Base-by-base conservation (phyloP, 106 monocot genomes). In the Xerophyta viscosa region DNA sequence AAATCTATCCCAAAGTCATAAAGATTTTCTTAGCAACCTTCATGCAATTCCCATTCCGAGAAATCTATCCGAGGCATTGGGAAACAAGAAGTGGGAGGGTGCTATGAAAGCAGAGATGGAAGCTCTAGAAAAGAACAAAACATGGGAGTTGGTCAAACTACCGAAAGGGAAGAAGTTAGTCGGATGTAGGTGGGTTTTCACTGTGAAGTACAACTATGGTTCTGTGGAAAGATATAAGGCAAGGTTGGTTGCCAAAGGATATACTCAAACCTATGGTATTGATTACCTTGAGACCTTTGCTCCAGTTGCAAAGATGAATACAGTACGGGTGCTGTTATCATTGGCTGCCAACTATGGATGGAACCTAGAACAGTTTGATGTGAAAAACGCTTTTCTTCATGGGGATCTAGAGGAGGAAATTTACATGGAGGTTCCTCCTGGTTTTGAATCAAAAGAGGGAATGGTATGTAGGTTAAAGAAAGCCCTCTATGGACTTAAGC, bases 401-500 rank as follows among this genome's bases (percentile, higher is more conserved):
- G 57, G 57, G 3, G 20, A 41, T 37, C 22, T 49, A 2, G 4
- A 67, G 29, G 66, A 67, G 26, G 49, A 57, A 26, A 37, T 71
- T 0, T 64, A 57, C 41, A 63, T 71, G 63, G 48, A 47, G 0
- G 10, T 71, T 7, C 37, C 62, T 18, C 48, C 27, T n/a, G 24
- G 0, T 43, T 5, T 7, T 14, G 6, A 17, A 2, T 5, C 9
- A 1, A 22, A 50, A 2, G 20, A 9, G 2, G 15, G 42, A 15
- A 44, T 73, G 6, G n/a, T n/a, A n/a, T 60, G 44, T 45, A 59
- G 29, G 27, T 27, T 66, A 9, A 48, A 60, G 9, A 60, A 55
- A 22, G 25, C 66, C 0, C 41, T 73, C 24, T 66, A 73, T 37
- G 65, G 72, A 6, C 31, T 73, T 11, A 60, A 73, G 13, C 65